phyloP scores from a whole-genome alignment of 169 alveolate genomes.

The Plasmodium gonderi region DNA sequence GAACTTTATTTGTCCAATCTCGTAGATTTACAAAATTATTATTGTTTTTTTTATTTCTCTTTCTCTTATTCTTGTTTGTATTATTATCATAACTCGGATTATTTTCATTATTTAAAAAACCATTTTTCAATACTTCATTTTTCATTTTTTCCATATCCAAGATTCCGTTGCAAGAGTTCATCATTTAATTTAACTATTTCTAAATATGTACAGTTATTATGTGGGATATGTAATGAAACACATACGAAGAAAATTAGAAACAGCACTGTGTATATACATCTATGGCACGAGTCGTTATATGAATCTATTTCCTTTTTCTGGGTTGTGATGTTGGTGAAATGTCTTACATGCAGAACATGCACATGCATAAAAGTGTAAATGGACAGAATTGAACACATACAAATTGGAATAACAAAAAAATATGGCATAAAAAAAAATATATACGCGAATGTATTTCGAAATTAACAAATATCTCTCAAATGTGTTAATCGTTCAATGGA shows the following conservation, averaged over 20 bases:
- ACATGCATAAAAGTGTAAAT: too few species aligned
- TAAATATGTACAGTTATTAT: not conserved
- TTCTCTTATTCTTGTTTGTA: not conserved
- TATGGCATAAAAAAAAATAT: too few species aligned
- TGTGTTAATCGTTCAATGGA: too few species aligned
- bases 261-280: not conserved
- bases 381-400: too few species aligned
- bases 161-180: not conserved
- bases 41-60: conserved; percentile 10
- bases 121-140: not conserved
- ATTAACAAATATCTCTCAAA: too few species aligned
- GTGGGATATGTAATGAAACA: not conserved
- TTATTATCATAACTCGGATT: not conserved
- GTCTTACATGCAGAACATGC: too few species aligned
- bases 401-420: too few species aligned
- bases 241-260: not conserved
- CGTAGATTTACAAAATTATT: conserved; percentile 31
- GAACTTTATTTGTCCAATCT: conserved; percentile 58
- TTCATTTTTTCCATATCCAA: conserved; percentile 6
- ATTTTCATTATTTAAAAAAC: not conserved
- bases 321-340: too few species aligned
- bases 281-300: not conserved
- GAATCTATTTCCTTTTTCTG: too few species aligned
- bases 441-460: too few species aligned
- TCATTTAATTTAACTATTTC: not conserved